phyloP scores from a whole-genome alignment of 2,329 filamentous ascomycete genomes.

The Ophiognomonia clavigignenti-juglandacearum region DNA sequence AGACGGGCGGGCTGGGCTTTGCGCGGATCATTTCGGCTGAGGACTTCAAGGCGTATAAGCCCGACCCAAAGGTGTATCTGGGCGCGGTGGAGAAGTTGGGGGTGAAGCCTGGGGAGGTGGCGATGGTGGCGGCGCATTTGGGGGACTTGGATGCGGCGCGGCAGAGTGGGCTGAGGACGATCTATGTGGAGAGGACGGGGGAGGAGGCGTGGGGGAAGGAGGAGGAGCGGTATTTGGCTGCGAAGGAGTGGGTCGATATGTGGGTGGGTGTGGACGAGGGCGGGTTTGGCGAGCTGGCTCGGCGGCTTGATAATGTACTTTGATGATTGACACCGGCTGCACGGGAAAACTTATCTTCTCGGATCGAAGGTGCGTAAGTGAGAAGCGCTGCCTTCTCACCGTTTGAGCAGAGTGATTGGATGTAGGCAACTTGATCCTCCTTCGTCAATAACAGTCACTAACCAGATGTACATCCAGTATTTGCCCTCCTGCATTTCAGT shows the following conservation, averaged over 20 bases:
- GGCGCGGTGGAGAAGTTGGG: slow-evolving; percentile 60
- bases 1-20: slow-evolving; percentile 57
- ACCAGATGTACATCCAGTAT: too few species aligned
- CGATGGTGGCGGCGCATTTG: slow-evolving; percentile 75
- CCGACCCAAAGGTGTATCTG: slow-evolving; percentile 60
- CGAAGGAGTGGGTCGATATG: slow-evolving; percentile 60
- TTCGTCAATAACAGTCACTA: too few species aligned
- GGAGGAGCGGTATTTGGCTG: slow-evolving; percentile 44
- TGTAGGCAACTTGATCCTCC: too few species aligned
- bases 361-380: too few species aligned
- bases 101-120: slow-evolving; percentile 53
- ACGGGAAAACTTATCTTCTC: too few species aligned
- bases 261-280: slow-evolving; percentile 49
- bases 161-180: slow-evolving; percentile 57
- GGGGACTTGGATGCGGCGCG: slow-evolving; percentile 64
- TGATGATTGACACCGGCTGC: too few species aligned
- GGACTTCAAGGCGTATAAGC: slow-evolving; percentile 72
- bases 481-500: too few species aligned
- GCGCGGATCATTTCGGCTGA: slow-evolving; percentile 60
- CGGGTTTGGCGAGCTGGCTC: slow-evolving; percentile 48
- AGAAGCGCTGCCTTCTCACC: too few species aligned
- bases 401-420: too few species aligned
- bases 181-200: slow-evolving; percentile 65
- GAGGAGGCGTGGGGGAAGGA: slow-evolving; percentile 61
- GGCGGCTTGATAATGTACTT: slow-evolving; percentile 28